Base-by-base conservation (phyloP, 768 basidiomycete species). In the Daedaleopsis sinensis region DNA sequence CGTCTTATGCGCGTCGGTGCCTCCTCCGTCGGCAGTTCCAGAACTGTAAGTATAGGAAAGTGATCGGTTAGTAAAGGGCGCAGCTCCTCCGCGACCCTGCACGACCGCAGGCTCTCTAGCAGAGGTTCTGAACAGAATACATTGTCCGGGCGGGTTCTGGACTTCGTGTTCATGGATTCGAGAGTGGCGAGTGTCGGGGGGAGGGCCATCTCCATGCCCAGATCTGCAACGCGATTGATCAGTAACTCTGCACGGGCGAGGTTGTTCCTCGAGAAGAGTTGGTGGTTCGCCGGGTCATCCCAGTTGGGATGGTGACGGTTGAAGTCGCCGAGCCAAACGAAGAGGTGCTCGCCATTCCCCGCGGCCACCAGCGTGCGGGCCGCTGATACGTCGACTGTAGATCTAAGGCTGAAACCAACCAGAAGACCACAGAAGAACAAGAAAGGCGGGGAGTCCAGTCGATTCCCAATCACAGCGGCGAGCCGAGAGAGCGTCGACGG, bases 111-210 rank as follows among this genome's bases (percentile, higher is more conserved):
- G 0, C 27, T 11, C 2, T 72, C n/a, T n/a, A n/a, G n/a, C n/a
- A n/a, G 63, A 0, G 55, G 23, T 0, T 48, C 39, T 7, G 74
- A 62, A 27, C 66, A 61, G 61, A 78, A 83, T 0, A 83, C 76
- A 55, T 84, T 83, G 68, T 84, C 79, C 2, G 74, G 72, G 11
- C 76, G 54, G 7, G 77, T 76, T 50, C 67, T 71, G 58, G 78
- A 79, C 15, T 75, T 73, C 0, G 78, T 71, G 1, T 27, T 51
- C 0, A 37, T 48, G 0, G 74, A 66, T n/a, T 74, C 43, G 0
- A 84, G 70, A 0, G 78, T 85, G 0, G 79, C 79, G 0, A 69
- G 66, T 0, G 67, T 69, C 12, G 66, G 57, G 0, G 74, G 77
- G 0, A 84, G 73, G 0, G 69, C 57, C 77, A 79, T 77, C 0